Base-by-base conservation (phyloP, 768 basidiomycete genomes). In the Tulasnella sp. region DNA sequence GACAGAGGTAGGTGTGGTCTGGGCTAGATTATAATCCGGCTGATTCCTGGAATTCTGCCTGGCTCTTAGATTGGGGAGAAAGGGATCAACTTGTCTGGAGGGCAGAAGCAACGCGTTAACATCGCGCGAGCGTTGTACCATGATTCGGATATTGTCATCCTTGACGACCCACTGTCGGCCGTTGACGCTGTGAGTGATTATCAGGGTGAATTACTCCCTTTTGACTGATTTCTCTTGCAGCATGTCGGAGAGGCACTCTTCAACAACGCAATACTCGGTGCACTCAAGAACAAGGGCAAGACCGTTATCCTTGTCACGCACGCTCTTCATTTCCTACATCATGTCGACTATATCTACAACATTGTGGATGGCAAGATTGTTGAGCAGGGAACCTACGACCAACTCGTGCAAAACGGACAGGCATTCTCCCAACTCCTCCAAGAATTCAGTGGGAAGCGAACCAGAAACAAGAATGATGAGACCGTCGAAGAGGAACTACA, bases 171-270 rank as follows among this genome's bases (percentile, higher is more conserved):
- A 0, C 87, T 92, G 9, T 92, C 91, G 76, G 92, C 92, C 20
- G 91, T 83, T 11, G 81, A 82, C 46, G 34, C 58, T 44, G 76
- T 77, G 41, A n/a, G 41, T 34, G 24, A 24, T 31, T n/a, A 16
- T 18, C 2, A 8, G 24, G 28, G 14, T 42, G 46, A 22, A 48
- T 58, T 18, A 14, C 11, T 83, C 44, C 83, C 83, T 31, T 85
- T 83, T 73, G 81, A 83, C 46, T 82, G 83, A 46, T 81, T 48
- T 72, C 6, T 77, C 22, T 28, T 42, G 20, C 2, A 93, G 1
- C 93, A 94, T 83, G 93, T 94, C 75, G 93, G 92, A 0, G 90
- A 90, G 83, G 87, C 90, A 12, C 87, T 94, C 1, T 93, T 94
- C 84, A 87, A 90, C 72, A 88, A 90, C 79, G 92, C 91, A 24